Evolutionary conservation across 805 yeast genomes (phyloP), one percentile per base, ranked within the genome.

Genomic region (Metschnikowia similis): DNA sequence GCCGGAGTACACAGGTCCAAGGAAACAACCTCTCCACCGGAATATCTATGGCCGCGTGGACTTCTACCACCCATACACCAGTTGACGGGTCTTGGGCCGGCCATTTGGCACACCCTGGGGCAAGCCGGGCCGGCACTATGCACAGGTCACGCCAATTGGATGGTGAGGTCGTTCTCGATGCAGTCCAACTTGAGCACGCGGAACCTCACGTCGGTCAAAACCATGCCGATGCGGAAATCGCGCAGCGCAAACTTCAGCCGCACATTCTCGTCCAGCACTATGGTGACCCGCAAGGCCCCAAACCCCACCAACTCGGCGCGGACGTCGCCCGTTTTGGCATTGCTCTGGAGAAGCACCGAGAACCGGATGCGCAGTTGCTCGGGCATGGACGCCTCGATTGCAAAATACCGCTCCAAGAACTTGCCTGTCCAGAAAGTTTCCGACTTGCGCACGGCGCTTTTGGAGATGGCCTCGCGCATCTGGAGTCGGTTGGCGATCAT

Each of bases 401-500:
- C 56, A 35, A 61, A 56, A 49, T 69, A 70, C 41, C 63, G 62
- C 40, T 57, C 57, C 35, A 72, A 58, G 37, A 72, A 69, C 10
- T 61, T 55, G 3, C 75, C 75, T 47, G 61, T 65, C 65, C 79
- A 78, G 54, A 67, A 76, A 2, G 65, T 51, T 6, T 59, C 63
- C 6, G 66, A 67, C 29, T 54, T 60, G 17, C 57, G 59, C 26
- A 63, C 59, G 8, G 62, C 64, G 34, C 52, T 57, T 43, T 65
- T 68, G 43, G 75, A 58, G 6, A 72, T 59, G 39, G 70, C 72
- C 47, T 76, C 77, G 50, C 77, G 68, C 17, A 75, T 64, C 48
- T 72, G 78, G 36, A 81, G 66, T 45, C 77, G 79, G 55, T 72
- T 56, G 8, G 74, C 61, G 42, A 76, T 56, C 34, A 69, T 63